These are phyloP conservation scores for Piedraia hortae DNA, from an alignment of 2,329 filamentous ascomycete genomes.

Conservation along the genomic window DNA sequence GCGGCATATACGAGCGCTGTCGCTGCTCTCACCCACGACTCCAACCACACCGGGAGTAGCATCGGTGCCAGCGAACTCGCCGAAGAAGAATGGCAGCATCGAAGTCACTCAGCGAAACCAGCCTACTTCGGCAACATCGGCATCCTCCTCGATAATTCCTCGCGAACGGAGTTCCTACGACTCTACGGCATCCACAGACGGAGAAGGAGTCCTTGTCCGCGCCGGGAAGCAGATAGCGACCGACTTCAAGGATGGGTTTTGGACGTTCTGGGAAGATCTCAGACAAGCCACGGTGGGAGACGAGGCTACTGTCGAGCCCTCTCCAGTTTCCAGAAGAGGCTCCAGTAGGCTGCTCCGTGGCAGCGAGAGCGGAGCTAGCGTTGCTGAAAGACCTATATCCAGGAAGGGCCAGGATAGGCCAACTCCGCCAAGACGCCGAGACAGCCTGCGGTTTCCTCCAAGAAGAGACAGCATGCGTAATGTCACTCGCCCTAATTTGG, in stretches of 20 bases:
- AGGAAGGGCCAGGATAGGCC: constrained; percentile 3
- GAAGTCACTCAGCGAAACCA: constrained; percentile 2
- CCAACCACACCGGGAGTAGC: constrained; percentile 6
- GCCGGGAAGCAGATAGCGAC: constrained; percentile 54
- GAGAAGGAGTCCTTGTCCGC: constrained; percentile 22
- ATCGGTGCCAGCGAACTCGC: constrained; percentile 3
- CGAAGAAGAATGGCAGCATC: constrained; percentile 1
- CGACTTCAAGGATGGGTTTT: constrained; percentile 68
- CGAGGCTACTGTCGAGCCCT: constrained; percentile 34
- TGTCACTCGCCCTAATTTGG: too few relatives aligned
- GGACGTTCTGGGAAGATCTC: constrained; percentile 87
- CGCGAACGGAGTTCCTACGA: too few relatives aligned
- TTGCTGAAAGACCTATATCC: constrained; percentile 3
- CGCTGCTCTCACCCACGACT: constrained; percentile 42
- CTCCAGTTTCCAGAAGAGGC: constrained; percentile 1
- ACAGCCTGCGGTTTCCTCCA: constrained; percentile 2
- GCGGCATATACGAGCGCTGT: constrained; percentile 38
- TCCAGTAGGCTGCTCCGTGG: constrained; percentile 5
- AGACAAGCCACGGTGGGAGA: constrained; percentile 89
- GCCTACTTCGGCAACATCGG: background rate
- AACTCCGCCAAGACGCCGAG: constrained; percentile 5
- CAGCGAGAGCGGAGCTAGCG: constrained; percentile 5
- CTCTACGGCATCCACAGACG: constrained; percentile 5
- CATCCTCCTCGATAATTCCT: constrained; percentile 1
- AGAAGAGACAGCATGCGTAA: too few relatives aligned